phyloP scores from a whole-genome alignment of 495 filamentous ascomycete genomes.

The Amniculicola lignicola region DNA sequence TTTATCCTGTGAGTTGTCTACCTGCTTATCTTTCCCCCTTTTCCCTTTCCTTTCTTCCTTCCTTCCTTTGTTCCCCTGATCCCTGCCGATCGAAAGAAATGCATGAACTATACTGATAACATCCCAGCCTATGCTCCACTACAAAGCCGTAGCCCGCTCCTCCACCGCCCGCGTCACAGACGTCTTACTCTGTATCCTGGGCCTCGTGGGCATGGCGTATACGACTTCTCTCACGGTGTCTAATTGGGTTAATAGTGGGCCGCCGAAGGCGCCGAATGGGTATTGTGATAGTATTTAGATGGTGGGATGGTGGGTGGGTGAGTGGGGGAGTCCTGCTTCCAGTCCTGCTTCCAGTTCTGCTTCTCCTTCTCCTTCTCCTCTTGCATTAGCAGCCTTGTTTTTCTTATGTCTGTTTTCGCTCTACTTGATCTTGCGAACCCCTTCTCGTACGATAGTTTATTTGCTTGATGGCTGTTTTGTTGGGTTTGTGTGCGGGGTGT shows the following conservation, averaged over 20 bases:
- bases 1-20: constrained; percentile 93
- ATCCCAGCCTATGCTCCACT: constrained; percentile 80
- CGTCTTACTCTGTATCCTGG: constrained; percentile 72
- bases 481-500: too few species aligned
- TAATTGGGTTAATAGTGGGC: constrained; percentile 66
- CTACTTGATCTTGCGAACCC: too few species aligned
- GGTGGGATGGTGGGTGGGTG: not conserved
- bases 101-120: not conserved
- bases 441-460: too few species aligned
- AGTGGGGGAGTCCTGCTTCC: too few species aligned
- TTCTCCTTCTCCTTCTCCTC: not conserved
- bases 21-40: too few species aligned
- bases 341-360: too few species aligned
- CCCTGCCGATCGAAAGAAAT: not conserved
- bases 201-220: constrained; percentile 80
- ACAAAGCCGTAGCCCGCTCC: constrained; percentile 69
- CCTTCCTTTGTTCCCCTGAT: not conserved
- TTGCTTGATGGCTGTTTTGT: too few species aligned
- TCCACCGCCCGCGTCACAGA: constrained; percentile 64
- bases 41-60: constrained; percentile 2
- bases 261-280: constrained; percentile 49
- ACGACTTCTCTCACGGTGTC: constrained; percentile 79
- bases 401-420: too few species aligned
- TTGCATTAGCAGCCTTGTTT: too few species aligned
- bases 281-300: constrained; percentile 60